These are phyloP conservation scores for Prunus armeniaca DNA, from an alignment of 306 rosid genomes.

Conservation along the genomic window DNA sequence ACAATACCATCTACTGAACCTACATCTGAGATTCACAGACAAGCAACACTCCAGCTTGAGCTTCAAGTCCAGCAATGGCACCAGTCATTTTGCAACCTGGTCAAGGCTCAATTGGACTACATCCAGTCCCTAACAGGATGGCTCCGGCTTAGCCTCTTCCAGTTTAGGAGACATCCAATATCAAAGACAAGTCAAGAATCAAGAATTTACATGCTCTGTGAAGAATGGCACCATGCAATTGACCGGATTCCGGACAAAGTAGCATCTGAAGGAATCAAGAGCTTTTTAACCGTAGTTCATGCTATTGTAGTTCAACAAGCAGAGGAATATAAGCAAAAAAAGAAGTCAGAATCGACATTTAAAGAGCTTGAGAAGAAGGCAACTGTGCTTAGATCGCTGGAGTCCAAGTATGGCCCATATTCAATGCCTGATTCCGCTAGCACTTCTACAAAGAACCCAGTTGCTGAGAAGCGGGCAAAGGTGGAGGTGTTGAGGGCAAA, in stretches of 20 bases:
- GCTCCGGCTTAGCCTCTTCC: constrained; percentile 93
- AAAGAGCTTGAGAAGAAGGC: constrained; percentile 84
- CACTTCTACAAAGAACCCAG: constrained; percentile 40
- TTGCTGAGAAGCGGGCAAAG: constrained; percentile 64
- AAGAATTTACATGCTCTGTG: constrained; percentile 75
- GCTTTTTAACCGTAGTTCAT: constrained; percentile 74
- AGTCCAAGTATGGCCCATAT: constrained; percentile 70
- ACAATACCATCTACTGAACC: constrained; percentile 75
- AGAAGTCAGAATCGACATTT: constrained; percentile 62
- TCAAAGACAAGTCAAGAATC: constrained; percentile 61
- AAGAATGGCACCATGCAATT: constrained; percentile 80
- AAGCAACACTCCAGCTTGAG: constrained; percentile 89
- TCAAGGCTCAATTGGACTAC: constrained; percentile 76
- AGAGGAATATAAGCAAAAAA: constrained; percentile 74
- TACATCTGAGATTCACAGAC: constrained; percentile 85
- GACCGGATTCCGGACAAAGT: constrained; percentile 87
- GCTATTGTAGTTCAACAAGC: constrained; percentile 89
- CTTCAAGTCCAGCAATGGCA: constrained; percentile 94
- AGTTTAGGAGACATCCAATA: constrained; percentile 53
- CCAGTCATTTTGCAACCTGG: constrained; percentile 75
- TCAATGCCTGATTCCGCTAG: constrained; percentile 45
- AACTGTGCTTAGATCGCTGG: constrained; percentile 62
- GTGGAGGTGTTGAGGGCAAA: constrained; percentile 60
- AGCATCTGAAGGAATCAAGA: constrained; percentile 92
- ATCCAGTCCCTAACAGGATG: constrained; percentile 83